A percentile compares a stretch with the other conserved stretches of the same genome.
Conservation (phyloP, 352 stramenopile species). For the Globisporangium emineosum region DNA sequence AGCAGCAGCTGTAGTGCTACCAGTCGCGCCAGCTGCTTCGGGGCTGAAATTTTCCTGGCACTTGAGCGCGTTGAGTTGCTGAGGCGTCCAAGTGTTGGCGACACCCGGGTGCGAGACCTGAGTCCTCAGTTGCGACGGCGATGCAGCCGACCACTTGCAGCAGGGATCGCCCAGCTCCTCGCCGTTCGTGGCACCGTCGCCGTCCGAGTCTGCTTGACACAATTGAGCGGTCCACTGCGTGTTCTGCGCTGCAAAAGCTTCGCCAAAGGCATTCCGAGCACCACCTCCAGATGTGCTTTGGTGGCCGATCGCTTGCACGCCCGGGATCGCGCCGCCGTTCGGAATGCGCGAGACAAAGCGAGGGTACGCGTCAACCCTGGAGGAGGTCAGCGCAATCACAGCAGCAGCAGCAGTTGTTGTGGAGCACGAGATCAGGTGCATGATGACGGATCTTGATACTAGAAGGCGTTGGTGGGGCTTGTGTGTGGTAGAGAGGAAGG, state of each 20-base stretch:
- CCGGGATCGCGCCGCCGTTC: conserved; percentile 44
- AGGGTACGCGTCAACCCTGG: conserved; percentile 22
- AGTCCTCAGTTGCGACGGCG: background rate
- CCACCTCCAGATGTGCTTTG: conserved; percentile 43
- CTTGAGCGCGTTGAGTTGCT: conserved; percentile 20
- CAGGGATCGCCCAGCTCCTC: conserved; percentile 87
- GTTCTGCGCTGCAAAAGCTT: conserved; percentile 39
- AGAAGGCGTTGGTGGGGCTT: background rate
- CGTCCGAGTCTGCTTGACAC: conserved; percentile 66
- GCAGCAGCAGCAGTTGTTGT: background rate
- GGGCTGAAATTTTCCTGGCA: conserved; percentile 18
- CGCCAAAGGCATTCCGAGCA: conserved; percentile 55
- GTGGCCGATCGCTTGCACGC: conserved; percentile 60
- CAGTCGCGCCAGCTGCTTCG: background rate
- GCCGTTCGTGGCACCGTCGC: conserved; percentile 84
- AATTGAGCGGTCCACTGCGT: conserved; percentile 50
- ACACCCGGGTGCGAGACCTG: conserved; percentile 30
- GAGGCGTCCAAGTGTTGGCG: conserved; percentile 22
- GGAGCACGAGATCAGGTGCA: background rate
- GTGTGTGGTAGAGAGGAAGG: background rate
- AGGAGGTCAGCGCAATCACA: background rate
- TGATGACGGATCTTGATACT: background rate
- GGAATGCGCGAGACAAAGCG: conserved; percentile 58
- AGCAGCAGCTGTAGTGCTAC: background rate
- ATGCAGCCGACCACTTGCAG: conserved; percentile 54